These are phyloP conservation scores for Metschnikowia peoriensis DNA, from an alignment of 805 yeast species.

Conservation along the genomic window DNA sequence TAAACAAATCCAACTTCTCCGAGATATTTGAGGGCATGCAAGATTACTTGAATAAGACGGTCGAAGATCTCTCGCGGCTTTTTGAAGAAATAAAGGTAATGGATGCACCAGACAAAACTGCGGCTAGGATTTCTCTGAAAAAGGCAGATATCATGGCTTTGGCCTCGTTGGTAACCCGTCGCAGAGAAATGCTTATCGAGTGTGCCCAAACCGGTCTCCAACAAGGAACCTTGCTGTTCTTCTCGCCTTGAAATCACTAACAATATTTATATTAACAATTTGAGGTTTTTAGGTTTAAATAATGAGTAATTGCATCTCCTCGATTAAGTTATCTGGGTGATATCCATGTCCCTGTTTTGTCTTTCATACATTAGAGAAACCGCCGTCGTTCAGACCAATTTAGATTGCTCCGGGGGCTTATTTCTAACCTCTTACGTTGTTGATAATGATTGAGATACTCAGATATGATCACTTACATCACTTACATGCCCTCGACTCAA, in stretches of 20 bases:
- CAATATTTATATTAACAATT: too few species aligned
- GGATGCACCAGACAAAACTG: constrained; percentile 24
- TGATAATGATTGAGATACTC: too few species aligned
- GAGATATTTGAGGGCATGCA: constrained; percentile 72
- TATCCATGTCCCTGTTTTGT: too few species aligned
- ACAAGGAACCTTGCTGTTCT: constrained; percentile 27
- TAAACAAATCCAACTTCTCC: constrained; percentile 52
- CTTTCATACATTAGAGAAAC: too few species aligned
- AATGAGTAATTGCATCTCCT: too few species aligned
- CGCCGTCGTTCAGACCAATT: too few species aligned
- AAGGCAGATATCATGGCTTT: constrained; percentile 41
- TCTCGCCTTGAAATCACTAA: background rate
- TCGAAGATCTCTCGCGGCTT: constrained; percentile 65
- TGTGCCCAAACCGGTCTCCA: constrained; percentile 43
- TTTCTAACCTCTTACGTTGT: too few species aligned
- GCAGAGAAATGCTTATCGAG: constrained; percentile 43
- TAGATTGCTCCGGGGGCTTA: too few species aligned
- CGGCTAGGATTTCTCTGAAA: constrained; percentile 32
- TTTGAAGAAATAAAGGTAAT: constrained; percentile 44
- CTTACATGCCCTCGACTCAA: too few species aligned
- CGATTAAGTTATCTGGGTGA: too few species aligned
- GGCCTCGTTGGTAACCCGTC: constrained; percentile 40
- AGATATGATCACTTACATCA: too few species aligned
- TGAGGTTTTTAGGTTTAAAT: too few species aligned
- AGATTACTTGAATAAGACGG: constrained; percentile 58